Base-by-base conservation (phyloP, 1,284 basidiomycete species). In the Malassezia slooffiae region DNA sequence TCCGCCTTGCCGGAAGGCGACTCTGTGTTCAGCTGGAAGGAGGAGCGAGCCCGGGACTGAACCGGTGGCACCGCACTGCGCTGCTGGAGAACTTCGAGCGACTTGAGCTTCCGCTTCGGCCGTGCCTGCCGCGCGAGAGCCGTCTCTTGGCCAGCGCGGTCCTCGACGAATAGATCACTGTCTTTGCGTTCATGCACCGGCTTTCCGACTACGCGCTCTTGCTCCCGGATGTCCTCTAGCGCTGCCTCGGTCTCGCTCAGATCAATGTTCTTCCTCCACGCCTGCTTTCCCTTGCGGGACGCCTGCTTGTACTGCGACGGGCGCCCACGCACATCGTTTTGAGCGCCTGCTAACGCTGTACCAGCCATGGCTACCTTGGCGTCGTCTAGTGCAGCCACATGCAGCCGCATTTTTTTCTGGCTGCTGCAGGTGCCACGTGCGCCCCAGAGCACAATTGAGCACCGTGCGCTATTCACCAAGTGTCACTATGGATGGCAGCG, bases 201-300 rank as follows among this genome's bases (percentile, higher is more conserved):
- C 7, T 27, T 20, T 6, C 49, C 49, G 12, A 37, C 24, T 5
- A 24, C 21, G 3, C 53, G 49, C 17, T 57, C 47, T 23, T 58
- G 57, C 24, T 57, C 50, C 12, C 51, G 32, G 30, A 56, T 50
- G 20, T 60, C 52, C 36, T 63, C 57, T 31, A 63, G 53, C 32
- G 55, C 55, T 2, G 53, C 33, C 27, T 60, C 58, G 34, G 57
- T 59, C 27, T 47, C 17, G 34, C 45, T 38, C 26, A 64, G 52
- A 33, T 60, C 55, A 41, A 64, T 57, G 46, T 91, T 85, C 73
- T 93, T 93, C 61, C 89, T 74, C 89, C 89, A 93, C 41, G 87
- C 80, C 48, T 79, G 79, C 72, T 91, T 93, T 37, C 86, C 84
- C 70, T 88, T 93, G 44, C 88, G 74, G 55, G 81, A 85, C 0